These are phyloP conservation scores for Chondrus crispus DNA, from an alignment of 23 red algal genomes.

Conservation along the genomic window DNA sequence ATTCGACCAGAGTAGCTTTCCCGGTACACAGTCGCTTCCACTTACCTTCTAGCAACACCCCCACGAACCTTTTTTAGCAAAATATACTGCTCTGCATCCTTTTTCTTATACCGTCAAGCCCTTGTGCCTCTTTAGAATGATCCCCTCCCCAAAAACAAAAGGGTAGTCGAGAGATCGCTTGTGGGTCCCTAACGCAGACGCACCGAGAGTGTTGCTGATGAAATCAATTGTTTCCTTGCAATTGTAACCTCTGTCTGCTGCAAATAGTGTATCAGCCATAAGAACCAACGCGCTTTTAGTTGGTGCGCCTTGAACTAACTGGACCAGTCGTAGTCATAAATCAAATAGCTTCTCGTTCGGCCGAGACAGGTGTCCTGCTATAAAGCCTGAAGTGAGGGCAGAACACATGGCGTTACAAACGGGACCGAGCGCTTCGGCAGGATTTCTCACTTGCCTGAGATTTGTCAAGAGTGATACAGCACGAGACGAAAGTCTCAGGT, in stretches of 20 bases:
- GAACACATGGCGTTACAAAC: background rate
- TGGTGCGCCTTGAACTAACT: background rate
- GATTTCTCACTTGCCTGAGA: background rate
- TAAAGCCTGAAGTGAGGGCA: background rate
- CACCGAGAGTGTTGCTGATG: background rate
- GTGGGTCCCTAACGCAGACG: background rate
- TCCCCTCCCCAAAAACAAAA: background rate
- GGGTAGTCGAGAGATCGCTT: background rate
- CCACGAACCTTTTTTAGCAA: no score
- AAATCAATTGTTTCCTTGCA: background rate
- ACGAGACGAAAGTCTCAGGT: background rate
- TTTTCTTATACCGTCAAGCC: background rate
- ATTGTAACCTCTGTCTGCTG: background rate
- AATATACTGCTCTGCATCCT: background rate
- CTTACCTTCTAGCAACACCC: no score
- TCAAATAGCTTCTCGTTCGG: background rate
- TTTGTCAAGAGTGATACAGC: background rate
- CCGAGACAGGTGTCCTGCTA: background rate
- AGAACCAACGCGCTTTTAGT: background rate
- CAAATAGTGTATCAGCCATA: background rate
- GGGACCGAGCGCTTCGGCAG: background rate
- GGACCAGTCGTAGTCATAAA: background rate
- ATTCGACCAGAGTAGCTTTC: background rate
- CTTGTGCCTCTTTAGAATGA: background rate
- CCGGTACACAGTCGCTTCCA: background rate